phyloP scores from a whole-genome alignment of 2,329 filamentous ascomycete genomes.

The Sporothrix pseudoabietina region DNA sequence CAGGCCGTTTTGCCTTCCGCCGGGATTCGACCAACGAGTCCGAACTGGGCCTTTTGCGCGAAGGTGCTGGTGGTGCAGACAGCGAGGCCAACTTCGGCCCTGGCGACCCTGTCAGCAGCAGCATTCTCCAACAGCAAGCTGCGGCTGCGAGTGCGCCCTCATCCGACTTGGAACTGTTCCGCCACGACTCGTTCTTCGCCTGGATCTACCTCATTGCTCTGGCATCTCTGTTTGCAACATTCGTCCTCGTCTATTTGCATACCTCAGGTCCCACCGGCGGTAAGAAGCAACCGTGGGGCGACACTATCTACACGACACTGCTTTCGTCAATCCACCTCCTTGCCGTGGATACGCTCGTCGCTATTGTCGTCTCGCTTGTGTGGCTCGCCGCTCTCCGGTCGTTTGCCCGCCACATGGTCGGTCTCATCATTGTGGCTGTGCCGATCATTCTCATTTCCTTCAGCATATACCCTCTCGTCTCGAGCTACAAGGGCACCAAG shows the following conservation, averaged over 20 bases:
- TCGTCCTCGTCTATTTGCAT: constrained; percentile 86
- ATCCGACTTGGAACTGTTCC: constrained; percentile 68
- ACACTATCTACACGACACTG: constrained; percentile 91
- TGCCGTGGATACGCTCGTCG: constrained; percentile 87
- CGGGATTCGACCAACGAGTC: constrained; percentile 51
- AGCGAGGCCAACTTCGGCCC: constrained; percentile 39
- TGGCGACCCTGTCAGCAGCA: constrained; percentile 47
- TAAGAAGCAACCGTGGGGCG: constrained; percentile 73
- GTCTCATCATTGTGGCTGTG: constrained; percentile 77
- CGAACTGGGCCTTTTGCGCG: constrained; percentile 50
- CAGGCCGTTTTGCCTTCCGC: constrained; percentile 46
- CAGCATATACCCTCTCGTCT: constrained; percentile 85
- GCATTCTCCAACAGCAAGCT: constrained; percentile 29
- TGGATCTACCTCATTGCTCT: constrained; percentile 85
- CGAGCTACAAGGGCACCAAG: constrained; percentile 78
- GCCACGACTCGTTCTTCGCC: constrained; percentile 89
- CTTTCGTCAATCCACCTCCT: constrained; percentile 86
- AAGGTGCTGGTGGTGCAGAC: constrained; percentile 43
- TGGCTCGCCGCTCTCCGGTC: constrained; percentile 89
- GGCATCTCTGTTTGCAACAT: constrained; percentile 82
- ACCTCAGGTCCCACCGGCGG: constrained; percentile 58
- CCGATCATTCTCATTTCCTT: constrained; percentile 86
- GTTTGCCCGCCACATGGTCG: constrained; percentile 83
- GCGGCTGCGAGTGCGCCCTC: constrained; percentile 52
- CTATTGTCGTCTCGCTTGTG: constrained; percentile 80